Conservation (phyloP, 2,329 filamentous ascomycete genomes). For the Pyricularia pennisetigena region DNA sequence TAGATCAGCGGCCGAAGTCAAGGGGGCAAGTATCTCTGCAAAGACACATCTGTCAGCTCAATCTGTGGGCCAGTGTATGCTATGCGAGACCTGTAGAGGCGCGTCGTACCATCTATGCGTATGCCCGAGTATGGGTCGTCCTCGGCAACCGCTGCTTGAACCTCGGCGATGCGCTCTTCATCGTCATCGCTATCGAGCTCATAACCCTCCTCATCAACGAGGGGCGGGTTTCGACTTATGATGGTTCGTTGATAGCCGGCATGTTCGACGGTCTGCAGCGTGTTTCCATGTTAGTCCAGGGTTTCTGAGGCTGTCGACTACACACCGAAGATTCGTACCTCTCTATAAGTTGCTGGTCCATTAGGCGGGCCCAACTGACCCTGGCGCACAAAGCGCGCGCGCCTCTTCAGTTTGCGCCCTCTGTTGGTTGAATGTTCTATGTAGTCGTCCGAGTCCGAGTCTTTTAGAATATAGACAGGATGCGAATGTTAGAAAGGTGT, state of each 20-base stretch:
- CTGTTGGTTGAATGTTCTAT: conserved; percentile 63
- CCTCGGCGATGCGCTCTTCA: conserved; percentile 50
- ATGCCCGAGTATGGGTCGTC: conserved; percentile 67
- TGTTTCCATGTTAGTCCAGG: conserved; percentile 14
- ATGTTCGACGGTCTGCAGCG: conserved; percentile 56
- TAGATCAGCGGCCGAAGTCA: conserved; percentile 66
- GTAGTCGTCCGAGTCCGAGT: conserved; percentile 68
- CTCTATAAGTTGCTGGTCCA: conserved; percentile 60
- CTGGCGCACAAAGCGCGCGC: conserved; percentile 59
- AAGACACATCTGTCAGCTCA: background rate
- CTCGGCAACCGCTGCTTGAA: conserved; percentile 52
- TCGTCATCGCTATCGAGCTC: conserved; percentile 66
- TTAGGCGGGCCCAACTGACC: conserved; percentile 58
- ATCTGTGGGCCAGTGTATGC: conserved; percentile 12
- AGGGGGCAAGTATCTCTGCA: conserved; percentile 61
- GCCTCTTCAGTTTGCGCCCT: conserved; percentile 70
- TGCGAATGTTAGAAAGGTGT: background rate
- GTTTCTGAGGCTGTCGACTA: conserved; percentile 4
- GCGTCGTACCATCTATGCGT: conserved; percentile 54
- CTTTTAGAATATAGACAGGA: conserved; percentile 34
- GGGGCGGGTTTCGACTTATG: conserved; percentile 61
- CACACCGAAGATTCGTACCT: conserved; percentile 35
- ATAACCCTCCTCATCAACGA: conserved; percentile 70
- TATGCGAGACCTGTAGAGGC: background rate
- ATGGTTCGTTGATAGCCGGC: conserved; percentile 64